Conservation (phyloP, 371 early-diverging fungal genomes). For the Rhizopus arrhizus region DNA sequence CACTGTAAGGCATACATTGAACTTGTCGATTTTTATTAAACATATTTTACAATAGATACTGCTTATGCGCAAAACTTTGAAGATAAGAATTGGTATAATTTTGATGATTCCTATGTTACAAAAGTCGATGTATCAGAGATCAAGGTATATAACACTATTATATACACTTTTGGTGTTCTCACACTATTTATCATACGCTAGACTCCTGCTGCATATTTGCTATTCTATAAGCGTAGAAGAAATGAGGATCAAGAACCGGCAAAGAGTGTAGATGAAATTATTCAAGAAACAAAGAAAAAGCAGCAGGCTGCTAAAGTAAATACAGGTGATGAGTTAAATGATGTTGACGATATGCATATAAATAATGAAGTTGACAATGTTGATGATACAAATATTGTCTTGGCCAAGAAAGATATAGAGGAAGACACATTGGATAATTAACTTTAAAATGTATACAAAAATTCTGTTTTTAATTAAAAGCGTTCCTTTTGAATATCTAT, state of each 20-base stretch:
- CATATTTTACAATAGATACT: conserved; percentile 62
- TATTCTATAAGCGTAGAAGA: conserved; percentile 81
- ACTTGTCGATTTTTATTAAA: background rate
- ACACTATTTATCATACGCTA: conserved; percentile 9
- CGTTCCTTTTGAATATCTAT: no score
- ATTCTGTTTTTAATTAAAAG: no score
- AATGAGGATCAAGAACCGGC: conserved; percentile 5
- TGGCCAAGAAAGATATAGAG: no score
- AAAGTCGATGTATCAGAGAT: conserved; percentile 57
- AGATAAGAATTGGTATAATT: conserved; percentile 81
- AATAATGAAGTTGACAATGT: no score
- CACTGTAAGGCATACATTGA: conserved; percentile 68
- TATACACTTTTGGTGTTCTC: background rate
- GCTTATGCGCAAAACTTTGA: conserved; percentile 84
- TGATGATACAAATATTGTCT: no score
- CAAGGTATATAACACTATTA: conserved; percentile 42
- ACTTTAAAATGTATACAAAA: no score
- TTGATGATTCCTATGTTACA: conserved; percentile 84
- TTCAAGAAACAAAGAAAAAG: conserved; percentile 21
- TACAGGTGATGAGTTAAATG: background rate
- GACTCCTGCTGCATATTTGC: conserved; percentile 80
- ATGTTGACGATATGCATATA: background rate
- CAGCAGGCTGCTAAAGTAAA: conserved; percentile 33
- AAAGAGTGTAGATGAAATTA: conserved; percentile 24
- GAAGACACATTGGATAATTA: no score